Conservation (phyloP, 139 green algal species). For the Auxenochlorella protothecoides region DNA sequence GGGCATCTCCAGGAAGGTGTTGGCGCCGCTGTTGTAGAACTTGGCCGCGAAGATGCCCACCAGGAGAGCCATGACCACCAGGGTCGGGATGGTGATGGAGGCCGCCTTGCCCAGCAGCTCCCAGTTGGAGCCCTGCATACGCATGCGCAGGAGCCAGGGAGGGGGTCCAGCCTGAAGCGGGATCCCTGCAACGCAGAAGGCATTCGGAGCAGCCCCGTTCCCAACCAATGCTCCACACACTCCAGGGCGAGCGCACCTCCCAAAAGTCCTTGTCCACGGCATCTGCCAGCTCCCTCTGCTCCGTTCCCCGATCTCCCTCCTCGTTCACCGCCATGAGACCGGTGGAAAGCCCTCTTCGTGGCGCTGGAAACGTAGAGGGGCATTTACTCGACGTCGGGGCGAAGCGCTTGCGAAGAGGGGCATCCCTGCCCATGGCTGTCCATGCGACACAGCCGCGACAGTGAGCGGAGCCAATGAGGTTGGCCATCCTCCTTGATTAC, state of each 20-base stretch:
- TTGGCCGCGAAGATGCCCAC: conserved; percentile 16
- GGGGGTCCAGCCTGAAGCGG: background rate
- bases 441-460: background rate
- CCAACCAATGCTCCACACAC: background rate
- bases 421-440: background rate
- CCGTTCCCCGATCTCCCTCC: background rate
- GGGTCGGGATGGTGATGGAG: conserved; percentile 5
- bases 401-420: background rate
- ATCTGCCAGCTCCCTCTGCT: background rate
- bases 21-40: conserved; percentile 14
- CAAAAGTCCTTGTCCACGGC: conserved; percentile 1
- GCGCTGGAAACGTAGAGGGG: too few relatives aligned
- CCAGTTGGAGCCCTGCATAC: conserved; percentile 6
- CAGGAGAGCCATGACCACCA: conserved; percentile 1
- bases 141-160: background rate
- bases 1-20: conserved; percentile 9
- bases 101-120: conserved; percentile 12
- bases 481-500: too few relatives aligned
- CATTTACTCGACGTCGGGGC: background rate
- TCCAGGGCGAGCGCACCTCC: background rate
- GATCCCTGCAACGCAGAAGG: background rate
- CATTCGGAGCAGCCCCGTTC: too few relatives aligned
- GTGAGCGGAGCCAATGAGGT: too few relatives aligned
- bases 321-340: background rate
- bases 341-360: background rate